Base-by-base conservation (phyloP, 2,329 filamentous ascomycete species). In the Pseudogymnoascus sp. region DNA sequence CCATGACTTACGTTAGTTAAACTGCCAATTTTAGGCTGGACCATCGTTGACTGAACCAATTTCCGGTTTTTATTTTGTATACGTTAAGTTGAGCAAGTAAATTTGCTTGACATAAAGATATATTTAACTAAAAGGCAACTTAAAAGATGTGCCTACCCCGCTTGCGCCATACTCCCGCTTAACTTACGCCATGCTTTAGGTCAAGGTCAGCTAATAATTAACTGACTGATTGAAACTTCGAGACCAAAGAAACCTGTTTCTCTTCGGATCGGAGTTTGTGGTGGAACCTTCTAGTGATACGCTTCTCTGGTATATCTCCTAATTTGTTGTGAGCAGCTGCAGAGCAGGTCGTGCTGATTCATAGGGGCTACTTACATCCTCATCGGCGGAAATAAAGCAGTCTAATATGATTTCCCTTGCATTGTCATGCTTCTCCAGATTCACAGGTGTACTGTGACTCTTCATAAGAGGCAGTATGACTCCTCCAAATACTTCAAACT, bases 401-500 rank as follows among this genome's bases (percentile, higher is more conserved):
- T 96, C 91, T 67, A 97, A 76, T 63, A 97, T 86, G 70, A 96
- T 75, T 69, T 90, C 86, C 70, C 87, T 82, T 4, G 90, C 84
- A 62, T 83, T 81, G 64, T 93, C 88, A 70, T 89, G 87, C 70
- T 82, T 86, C 35, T 80, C 78, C 66, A 93, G 78, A 66, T 87
- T 88, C 24, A 53, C 44, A n/a, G 44, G 24, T 2, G 44, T 53
- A 4, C 44, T 53, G 24, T 53, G 44, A 71, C 93, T 96, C 76
- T 88, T 89, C 83, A 97, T 96, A 62, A 99, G 87, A 1, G 91
- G 89, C 65, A 97, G 80, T 62, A 97, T 83, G 4, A 97, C 90
- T 69, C 97, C 93, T 6, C 93, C 93, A 76, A 97, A 86, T 33
- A 99, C 88, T 75, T 97, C 93, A 71, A 97, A 99, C 74, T 99